phyloP scores from a whole-genome alignment of 768 basidiomycete genomes.

The Suillus tomentosus region DNA sequence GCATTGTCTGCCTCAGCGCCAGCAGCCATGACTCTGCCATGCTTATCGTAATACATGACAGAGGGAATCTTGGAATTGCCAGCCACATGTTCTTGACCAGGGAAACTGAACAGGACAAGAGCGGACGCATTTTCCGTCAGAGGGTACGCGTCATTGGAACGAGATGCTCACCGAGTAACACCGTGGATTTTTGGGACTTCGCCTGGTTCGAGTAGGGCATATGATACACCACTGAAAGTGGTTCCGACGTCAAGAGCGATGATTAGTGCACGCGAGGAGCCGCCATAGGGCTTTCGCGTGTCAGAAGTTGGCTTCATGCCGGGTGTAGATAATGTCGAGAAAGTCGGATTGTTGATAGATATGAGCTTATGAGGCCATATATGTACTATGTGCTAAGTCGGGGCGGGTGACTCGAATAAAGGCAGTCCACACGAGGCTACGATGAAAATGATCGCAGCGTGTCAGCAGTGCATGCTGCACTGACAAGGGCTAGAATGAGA shows the following conservation, averaged over 20 bases:
- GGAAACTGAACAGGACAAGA: slow-evolving; percentile 53
- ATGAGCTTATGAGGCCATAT: slow-evolving; percentile 14
- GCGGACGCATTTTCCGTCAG: slow-evolving; percentile 2
- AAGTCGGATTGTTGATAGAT: slow-evolving; percentile 3
- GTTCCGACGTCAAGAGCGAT: slow-evolving; percentile 83
- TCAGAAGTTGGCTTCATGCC: slow-evolving; percentile 57
- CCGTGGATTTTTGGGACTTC: slow-evolving; percentile 82
- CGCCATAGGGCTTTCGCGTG: slow-evolving; percentile 74
- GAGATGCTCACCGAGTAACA: slow-evolving; percentile 62
- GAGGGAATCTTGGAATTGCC: slow-evolving; percentile 86
- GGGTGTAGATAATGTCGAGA: slow-evolving; percentile 14
- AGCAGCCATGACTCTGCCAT: slow-evolving; percentile 67
- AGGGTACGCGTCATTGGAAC: background rate
- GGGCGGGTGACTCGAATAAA: slow-evolving; percentile 14
- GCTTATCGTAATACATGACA: slow-evolving; percentile 69
- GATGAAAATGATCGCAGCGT: slow-evolving; percentile 1
- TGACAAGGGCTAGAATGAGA: slow-evolving; percentile 1
- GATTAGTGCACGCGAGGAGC: slow-evolving; percentile 63
- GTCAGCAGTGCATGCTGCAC: background rate
- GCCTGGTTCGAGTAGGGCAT: slow-evolving; percentile 79
- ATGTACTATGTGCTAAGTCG: slow-evolving; percentile 9
- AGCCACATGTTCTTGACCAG: slow-evolving; percentile 83
- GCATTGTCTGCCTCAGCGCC: slow-evolving; percentile 77
- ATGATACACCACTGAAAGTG: slow-evolving; percentile 82
- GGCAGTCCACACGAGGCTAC: slow-evolving; percentile 16